phyloP scores from a whole-genome alignment of 192 early-diverging fungal species.

The Mortierella hygrophila region DNA sequence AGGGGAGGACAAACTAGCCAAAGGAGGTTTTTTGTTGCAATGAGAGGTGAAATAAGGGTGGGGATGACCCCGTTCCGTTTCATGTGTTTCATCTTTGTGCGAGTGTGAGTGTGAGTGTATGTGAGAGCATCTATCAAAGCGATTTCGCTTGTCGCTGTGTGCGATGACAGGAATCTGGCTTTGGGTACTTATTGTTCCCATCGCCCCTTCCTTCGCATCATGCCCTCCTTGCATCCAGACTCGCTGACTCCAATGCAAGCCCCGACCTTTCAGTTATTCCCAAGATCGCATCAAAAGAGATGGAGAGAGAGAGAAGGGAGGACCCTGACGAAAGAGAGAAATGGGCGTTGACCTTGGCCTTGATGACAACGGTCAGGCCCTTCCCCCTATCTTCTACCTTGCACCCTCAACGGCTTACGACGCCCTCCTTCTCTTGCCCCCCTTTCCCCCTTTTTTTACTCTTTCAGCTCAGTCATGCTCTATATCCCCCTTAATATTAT shows the following conservation, averaged over 20 bases:
- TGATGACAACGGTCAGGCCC: not conserved
- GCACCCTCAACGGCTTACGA: constrained; percentile 7
- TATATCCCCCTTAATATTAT: constrained; percentile 1
- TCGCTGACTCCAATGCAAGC: not conserved
- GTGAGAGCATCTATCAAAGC: not conserved
- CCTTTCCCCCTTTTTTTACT: not conserved
- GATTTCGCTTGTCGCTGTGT: not conserved
- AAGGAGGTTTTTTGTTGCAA: not conserved
- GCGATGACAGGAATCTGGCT: not conserved
- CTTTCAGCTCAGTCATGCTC: not conserved
- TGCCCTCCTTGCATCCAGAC: not conserved
- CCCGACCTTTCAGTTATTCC: not conserved
- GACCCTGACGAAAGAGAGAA: not conserved
- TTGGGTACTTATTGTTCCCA: not conserved
- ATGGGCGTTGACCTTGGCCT: not conserved
- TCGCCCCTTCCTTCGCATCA: not conserved
- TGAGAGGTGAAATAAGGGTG: not conserved
- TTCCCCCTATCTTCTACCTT: not conserved
- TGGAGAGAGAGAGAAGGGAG: not conserved
- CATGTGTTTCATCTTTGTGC: constrained; percentile 31
- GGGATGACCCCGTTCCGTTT: constrained; percentile 36
- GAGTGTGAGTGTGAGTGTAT: not conserved
- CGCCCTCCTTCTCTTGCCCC: not conserved
- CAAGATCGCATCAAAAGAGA: not conserved
- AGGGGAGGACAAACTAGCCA: not conserved